A percentile compares a stretch with the other conserved stretches of the same genome.
These are phyloP conservation scores for Aspergillus piperis DNA, from an alignment of 2,329 filamentous ascomycete genomes.

Conservation along the genomic window DNA sequence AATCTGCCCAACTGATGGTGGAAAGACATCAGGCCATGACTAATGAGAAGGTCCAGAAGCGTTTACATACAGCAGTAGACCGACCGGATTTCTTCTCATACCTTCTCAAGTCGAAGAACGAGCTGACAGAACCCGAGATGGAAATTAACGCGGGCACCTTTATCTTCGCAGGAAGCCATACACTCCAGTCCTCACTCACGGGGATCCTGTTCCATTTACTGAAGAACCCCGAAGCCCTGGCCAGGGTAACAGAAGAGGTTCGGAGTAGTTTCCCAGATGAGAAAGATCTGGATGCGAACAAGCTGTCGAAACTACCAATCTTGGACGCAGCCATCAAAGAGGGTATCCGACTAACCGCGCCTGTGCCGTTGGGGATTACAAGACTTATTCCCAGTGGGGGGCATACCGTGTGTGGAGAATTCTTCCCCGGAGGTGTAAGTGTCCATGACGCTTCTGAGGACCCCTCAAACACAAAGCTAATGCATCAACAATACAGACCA, in stretches of 20 bases:
- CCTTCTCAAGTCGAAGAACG: background rate
- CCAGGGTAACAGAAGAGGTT: background rate
- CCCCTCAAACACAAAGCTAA: background rate
- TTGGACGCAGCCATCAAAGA: background rate
- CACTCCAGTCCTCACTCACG: background rate
- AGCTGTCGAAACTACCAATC: background rate
- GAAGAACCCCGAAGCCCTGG: background rate
- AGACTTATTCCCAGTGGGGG: background rate
- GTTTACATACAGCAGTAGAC: background rate
- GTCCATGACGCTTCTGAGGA: too few relatives aligned
- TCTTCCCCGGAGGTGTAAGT: background rate
- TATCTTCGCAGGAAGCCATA: conserved; percentile 4
- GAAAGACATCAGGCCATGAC: background rate
- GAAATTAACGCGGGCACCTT: background rate
- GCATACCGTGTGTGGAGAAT: background rate
- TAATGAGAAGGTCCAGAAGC: background rate
- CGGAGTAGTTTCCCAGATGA: background rate
- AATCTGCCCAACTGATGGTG: background rate
- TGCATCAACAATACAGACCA: background rate
- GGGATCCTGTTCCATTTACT: background rate
- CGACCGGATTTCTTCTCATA: background rate
- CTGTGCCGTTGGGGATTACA: background rate
- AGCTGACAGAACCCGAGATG: background rate
- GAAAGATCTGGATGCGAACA: background rate
- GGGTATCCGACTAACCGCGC: background rate